These are phyloP conservation scores for Vigna nakashimae DNA, from an alignment of 306 rosid species.

Conservation along the genomic window DNA sequence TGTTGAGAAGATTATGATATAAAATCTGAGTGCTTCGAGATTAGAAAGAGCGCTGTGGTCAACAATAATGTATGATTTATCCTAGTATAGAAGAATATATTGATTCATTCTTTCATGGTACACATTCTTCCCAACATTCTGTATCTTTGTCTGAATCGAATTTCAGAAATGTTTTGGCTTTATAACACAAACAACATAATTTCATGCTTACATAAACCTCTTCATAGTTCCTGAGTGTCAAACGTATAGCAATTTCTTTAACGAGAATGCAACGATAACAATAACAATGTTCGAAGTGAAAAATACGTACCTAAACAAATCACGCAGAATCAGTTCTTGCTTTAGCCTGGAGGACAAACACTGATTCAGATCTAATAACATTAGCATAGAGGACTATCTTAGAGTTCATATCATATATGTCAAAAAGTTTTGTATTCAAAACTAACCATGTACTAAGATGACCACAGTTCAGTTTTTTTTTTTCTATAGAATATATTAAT, in stretches of 20 bases:
- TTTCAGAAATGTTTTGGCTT: background rate
- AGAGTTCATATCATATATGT: background rate
- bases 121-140: conserved; percentile 7
- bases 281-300: background rate
- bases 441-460: no score
- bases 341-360: background rate
- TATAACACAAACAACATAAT: background rate
- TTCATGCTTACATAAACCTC: background rate
- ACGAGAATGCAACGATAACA: background rate
- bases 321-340: background rate
- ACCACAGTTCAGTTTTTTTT: no score
- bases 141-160: background rate
- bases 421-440: background rate
- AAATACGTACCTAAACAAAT: background rate
- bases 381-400: background rate
- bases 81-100: background rate
- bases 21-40: conserved; percentile 35
- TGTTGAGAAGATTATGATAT: conserved; percentile 37
- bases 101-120: conserved; percentile 24
- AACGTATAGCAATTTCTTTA: background rate
- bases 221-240: background rate
- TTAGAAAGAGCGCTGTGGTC: conserved; percentile 24
- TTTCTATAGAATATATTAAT: no score
- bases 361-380: background rate
- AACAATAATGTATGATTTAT: background rate